Conservation (phyloP, 2,329 filamentous ascomycete species). For the Seiridium cupressi region DNA sequence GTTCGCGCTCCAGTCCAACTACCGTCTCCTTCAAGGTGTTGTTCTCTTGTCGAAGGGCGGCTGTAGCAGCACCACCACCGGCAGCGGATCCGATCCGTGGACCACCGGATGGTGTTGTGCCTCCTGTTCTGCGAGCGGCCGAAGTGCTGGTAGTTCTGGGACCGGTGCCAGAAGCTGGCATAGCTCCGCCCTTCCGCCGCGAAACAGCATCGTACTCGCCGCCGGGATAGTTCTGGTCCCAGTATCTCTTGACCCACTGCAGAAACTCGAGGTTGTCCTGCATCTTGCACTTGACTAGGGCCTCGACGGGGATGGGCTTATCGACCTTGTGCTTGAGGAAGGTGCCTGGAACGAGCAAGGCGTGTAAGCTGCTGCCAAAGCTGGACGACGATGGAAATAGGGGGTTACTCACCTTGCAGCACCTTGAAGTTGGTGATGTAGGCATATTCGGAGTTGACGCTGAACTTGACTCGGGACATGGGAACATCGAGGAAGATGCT, state of each 20-base stretch:
- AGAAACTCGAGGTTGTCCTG: constrained; percentile 99
- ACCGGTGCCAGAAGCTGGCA: constrained; percentile 48
- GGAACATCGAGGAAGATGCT: constrained; percentile 95
- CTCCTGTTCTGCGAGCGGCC: constrained; percentile 50
- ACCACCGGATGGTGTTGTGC: constrained; percentile 61
- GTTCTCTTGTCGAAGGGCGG: constrained; percentile 82
- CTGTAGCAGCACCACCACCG: constrained; percentile 54
- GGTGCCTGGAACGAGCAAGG: constrained; percentile 52
- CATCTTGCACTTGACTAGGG: constrained; percentile 97
- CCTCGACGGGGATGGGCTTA: constrained; percentile 83
- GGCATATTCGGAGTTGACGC: constrained; percentile 93
- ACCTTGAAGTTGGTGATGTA: constrained; percentile 99
- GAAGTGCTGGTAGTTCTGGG: constrained; percentile 50
- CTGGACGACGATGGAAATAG: constrained; percentile 3
- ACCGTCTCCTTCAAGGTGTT: constrained; percentile 91
- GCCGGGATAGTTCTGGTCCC: constrained; percentile 97
- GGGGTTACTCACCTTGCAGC: constrained; percentile 73
- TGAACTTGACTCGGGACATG: constrained; percentile 97
- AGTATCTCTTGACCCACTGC: constrained; percentile 94
- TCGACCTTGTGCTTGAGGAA: constrained; percentile 88
- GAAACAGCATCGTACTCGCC: constrained; percentile 92
- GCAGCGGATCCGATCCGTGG: constrained; percentile 40
- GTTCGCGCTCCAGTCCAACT: constrained; percentile 88
- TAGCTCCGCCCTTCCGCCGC: constrained; percentile 75
- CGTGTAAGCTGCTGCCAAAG: not conserved